Conservation (phyloP, 163 green algal genomes). For the Trebouxia gelatinosa region DNA sequence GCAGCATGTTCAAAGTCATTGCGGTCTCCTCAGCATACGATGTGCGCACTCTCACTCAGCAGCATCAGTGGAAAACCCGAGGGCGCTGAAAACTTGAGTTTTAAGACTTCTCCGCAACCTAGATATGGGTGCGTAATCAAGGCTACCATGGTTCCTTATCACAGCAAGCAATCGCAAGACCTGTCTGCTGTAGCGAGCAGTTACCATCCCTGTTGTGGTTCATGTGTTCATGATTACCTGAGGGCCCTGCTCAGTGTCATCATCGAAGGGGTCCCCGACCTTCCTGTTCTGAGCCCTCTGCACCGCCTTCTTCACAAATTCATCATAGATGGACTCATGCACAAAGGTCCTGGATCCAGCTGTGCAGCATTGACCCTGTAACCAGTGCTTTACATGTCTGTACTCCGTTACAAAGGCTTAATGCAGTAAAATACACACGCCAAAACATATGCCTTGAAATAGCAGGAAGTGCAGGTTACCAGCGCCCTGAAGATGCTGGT, state of each 20-base stretch:
- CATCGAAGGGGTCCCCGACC: constrained; percentile 70
- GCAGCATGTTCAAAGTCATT: no score
- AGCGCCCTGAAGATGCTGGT: background rate
- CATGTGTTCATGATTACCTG: constrained; percentile 45
- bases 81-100: no score
- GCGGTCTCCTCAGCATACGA: no score
- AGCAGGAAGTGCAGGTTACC: background rate
- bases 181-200: no score
- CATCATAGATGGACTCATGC: constrained; percentile 64
- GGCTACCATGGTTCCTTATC: no score
- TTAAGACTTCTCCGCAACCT: no score
- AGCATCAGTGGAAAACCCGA: no score
- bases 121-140: no score
- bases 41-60: no score
- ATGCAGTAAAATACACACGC: no score
- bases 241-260: constrained; percentile 61
- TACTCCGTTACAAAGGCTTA: background rate
- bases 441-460: background rate
- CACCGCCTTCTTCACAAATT: constrained; percentile 60
- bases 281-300: constrained; percentile 44
- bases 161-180: no score
- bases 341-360: constrained; percentile 63
- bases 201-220: no score
- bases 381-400: background rate
- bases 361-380: constrained; percentile 56